Evolutionary conservation across 352 stramenopile species (phyloP).

Genomic region (Phytophthora crassamura): DNA sequence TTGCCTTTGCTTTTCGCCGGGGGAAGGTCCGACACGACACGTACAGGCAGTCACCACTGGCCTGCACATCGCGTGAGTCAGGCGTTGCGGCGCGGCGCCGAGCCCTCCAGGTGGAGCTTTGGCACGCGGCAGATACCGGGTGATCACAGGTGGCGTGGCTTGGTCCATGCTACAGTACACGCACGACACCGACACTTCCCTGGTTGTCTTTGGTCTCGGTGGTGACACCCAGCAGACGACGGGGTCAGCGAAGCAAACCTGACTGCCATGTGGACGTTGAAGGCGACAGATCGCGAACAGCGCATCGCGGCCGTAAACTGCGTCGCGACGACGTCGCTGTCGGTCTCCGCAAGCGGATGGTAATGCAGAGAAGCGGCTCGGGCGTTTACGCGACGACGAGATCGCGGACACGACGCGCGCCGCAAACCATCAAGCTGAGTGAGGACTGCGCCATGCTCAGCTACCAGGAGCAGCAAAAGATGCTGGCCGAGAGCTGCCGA

Average conservation of each 20-base stretch:
- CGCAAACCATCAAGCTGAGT: neutral
- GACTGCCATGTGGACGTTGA: conserved; percentile 20
- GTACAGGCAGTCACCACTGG: conserved; percentile 27
- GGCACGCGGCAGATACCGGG: conserved; percentile 12
- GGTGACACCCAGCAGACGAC: neutral
- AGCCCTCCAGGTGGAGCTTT: conserved; percentile 17
- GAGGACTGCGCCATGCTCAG: neutral
- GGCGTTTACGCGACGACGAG: conserved; percentile 7
- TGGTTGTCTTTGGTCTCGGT: neutral
- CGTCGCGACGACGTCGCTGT: conserved; percentile 15
- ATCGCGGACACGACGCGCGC: neutral
- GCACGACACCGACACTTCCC: too few relatives aligned
- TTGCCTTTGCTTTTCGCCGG: neutral
- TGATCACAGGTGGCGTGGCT: conserved; percentile 19
- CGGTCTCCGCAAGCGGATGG: conserved; percentile 23
- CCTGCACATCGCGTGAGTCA: conserved; percentile 26
- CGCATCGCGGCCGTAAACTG: conserved; percentile 21
- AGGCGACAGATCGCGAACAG: conserved; percentile 11
- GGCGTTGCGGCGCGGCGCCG: conserved; percentile 18
- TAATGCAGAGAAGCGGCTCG: conserved; percentile 11
- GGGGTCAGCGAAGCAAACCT: conserved; percentile 5
- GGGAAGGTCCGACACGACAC: conserved; percentile 26
- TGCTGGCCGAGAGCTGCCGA: conserved; percentile 9
- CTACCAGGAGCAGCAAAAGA: conserved; percentile 7
- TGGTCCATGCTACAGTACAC: neutral